A percentile compares a stretch with the other conserved stretches of the same genome.
Evolutionary conservation across 805 yeast species (phyloP).

Genomic region (Wickerhamomyces sydowiorum): DNA sequence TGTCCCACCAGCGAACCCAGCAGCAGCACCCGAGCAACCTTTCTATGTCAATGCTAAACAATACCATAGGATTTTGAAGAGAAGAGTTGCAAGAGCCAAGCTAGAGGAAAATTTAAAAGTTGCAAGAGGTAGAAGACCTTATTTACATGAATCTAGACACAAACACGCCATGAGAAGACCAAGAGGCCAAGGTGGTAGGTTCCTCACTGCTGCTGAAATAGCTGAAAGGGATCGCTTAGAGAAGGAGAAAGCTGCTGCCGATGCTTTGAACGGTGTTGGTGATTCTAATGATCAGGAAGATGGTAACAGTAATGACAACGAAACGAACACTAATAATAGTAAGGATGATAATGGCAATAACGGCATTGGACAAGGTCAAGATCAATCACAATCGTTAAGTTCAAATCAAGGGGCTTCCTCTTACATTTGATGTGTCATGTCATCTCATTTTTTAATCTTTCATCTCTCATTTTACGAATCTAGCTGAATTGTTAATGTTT

Average conservation of each 20-base stretch:
- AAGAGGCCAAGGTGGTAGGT: conserved; percentile 98
- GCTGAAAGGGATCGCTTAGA: conserved; percentile 41
- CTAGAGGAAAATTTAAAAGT: conserved; percentile 84
- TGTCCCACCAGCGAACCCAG: conserved; percentile 3
- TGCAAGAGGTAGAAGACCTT: conserved; percentile 88
- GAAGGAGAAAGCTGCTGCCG: background rate
- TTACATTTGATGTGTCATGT: too few species aligned
- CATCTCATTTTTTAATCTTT: too few species aligned
- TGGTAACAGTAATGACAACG: background rate
- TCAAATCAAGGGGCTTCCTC: too few species aligned
- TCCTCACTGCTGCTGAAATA: conserved; percentile 85
- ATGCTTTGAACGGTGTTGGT: background rate
- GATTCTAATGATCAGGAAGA: background rate
- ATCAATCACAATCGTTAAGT: too few species aligned
- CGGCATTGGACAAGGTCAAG: too few species aligned
- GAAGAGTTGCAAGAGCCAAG: conserved; percentile 90
- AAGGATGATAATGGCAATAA: too few species aligned
- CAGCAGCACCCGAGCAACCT: conserved; percentile 67
- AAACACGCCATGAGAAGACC: conserved; percentile 99
- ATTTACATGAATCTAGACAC: conserved; percentile 93
- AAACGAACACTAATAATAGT: too few species aligned
- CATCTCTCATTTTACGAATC: too few species aligned
- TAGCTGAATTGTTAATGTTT: too few species aligned
- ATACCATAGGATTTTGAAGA: conserved; percentile 87
- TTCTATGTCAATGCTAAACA: conserved; percentile 97